These are phyloP conservation scores for Golubevia pallescens DNA, from an alignment of 1,284 basidiomycete species.

Conservation along the genomic window DNA sequence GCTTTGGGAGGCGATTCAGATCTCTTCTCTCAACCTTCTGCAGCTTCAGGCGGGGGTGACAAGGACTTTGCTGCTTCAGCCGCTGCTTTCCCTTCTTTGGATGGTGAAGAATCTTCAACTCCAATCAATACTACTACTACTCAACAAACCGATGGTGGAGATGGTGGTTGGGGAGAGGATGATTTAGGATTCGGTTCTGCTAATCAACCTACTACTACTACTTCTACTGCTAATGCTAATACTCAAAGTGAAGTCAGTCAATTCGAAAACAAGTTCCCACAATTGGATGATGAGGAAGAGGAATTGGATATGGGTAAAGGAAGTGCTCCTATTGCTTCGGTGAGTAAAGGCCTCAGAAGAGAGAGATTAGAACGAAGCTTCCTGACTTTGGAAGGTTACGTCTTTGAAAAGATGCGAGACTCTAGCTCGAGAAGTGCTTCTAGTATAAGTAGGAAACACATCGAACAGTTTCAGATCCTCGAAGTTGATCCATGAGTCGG, in stretches of 20 bases:
- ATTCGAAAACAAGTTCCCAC: neutral
- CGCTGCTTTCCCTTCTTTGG: constrained; percentile 83
- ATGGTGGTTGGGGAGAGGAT: neutral
- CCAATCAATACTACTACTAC: neutral
- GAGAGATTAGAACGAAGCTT: neutral
- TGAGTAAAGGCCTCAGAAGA: neutral
- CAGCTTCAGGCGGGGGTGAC: constrained; percentile 10
- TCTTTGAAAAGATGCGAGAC: no score
- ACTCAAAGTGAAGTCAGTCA: neutral
- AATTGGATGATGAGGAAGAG: constrained; percentile 7
- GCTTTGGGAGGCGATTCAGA: constrained; percentile 39
- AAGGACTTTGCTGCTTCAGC: constrained; percentile 66
- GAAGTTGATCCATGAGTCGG: no score
- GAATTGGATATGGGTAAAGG: constrained; percentile 1
- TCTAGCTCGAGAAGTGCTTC: no score
- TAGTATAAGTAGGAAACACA: no score
- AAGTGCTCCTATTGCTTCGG: neutral
- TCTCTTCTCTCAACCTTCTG: constrained; percentile 11
- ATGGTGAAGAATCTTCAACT: constrained; percentile 68
- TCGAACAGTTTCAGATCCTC: no score
- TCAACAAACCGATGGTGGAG: neutral
- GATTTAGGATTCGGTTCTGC: neutral
- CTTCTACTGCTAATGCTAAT: neutral
- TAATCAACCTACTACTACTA: neutral
- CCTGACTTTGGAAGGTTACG: no score